A percentile compares a stretch with the other conserved stretches of the same genome.
phyloP scores from a whole-genome alignment of 2,329 filamentous ascomycete species.

The Teratosphaeriaceae sp. region DNA sequence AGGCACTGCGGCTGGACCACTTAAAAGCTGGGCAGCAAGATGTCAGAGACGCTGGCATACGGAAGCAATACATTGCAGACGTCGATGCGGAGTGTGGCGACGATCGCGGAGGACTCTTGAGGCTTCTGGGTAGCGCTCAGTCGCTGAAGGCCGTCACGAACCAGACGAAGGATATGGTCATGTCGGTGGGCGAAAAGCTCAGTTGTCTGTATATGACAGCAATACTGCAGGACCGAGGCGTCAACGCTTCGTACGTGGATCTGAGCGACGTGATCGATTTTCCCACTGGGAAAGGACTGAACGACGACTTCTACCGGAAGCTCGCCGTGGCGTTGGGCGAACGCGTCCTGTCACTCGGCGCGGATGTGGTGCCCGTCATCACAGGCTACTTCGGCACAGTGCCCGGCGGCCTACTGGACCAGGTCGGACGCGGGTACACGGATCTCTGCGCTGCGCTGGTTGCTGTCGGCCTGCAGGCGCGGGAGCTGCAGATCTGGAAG shows the following conservation, averaged over 20 bases:
- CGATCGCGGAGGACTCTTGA: no score
- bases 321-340: constrained; percentile 36
- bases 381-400: constrained; percentile 96
- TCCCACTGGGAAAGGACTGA: constrained; percentile 35
- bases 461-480: constrained; percentile 78
- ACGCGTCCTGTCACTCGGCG: constrained; percentile 37
- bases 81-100: constrained; percentile 75
- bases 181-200: constrained; percentile 93
- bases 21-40: constrained; percentile 56
- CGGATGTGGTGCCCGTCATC: constrained; percentile 43
- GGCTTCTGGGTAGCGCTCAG: constrained; percentile 62
- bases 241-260: constrained; percentile 85
- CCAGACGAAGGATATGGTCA: constrained; percentile 60
- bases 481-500: constrained; percentile 97
- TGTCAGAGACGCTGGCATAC: constrained; percentile 27
- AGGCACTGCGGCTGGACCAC: constrained; percentile 78
- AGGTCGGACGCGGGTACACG: constrained; percentile 92
- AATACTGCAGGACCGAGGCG: constrained; percentile 70
- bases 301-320: constrained; percentile 42
- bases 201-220: constrained; percentile 88
- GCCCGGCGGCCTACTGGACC: constrained; percentile 81
- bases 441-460: constrained; percentile 90
- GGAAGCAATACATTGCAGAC: constrained; percentile 53
- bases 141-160: constrained; percentile 46
- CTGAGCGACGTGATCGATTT: constrained; percentile 74